Conservation (phyloP, 768 basidiomycete species). For the Suillus lakei region DNA sequence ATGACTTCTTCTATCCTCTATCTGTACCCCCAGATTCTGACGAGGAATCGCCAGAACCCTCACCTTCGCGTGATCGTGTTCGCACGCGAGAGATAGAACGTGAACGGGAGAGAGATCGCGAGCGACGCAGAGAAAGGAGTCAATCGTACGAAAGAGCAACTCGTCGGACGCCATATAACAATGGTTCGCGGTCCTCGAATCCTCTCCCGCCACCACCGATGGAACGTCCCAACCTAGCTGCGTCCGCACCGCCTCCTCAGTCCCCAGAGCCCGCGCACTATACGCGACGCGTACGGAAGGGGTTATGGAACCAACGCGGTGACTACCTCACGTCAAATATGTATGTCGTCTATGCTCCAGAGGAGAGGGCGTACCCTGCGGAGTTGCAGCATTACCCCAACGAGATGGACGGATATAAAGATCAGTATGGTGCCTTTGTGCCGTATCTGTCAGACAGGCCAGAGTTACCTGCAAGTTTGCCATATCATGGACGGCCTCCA, state of each 20-base stretch:
- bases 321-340: slow-evolving; percentile 64
- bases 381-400: slow-evolving; percentile 67
- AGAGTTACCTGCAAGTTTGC: slow-evolving; percentile 66
- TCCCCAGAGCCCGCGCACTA: slow-evolving; percentile 35
- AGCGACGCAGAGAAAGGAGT: neutral
- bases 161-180: slow-evolving; percentile 1
- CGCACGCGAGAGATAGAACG: slow-evolving; percentile 4
- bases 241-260: slow-evolving; percentile 31
- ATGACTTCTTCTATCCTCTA: slow-evolving; percentile 31
- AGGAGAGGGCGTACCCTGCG: slow-evolving; percentile 54
- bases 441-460: slow-evolving; percentile 48
- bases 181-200: slow-evolving; percentile 16
- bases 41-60: slow-evolving; percentile 14
- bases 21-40: slow-evolving; percentile 20
- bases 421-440: slow-evolving; percentile 52
- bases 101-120: slow-evolving; percentile 4
- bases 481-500: slow-evolving; percentile 58
- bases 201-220: slow-evolving; percentile 35
- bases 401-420: slow-evolving; percentile 56
- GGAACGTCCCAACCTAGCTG: slow-evolving; percentile 28
- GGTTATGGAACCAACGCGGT: slow-evolving; percentile 78
- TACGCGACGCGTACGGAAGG: slow-evolving; percentile 48
- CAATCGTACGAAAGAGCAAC: neutral
- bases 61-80: slow-evolving; percentile 28
- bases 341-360: slow-evolving; percentile 71